phyloP scores from a whole-genome alignment of 2,329 filamentous ascomycete genomes.

The Nothophaeocryptopus gaeumannii region DNA sequence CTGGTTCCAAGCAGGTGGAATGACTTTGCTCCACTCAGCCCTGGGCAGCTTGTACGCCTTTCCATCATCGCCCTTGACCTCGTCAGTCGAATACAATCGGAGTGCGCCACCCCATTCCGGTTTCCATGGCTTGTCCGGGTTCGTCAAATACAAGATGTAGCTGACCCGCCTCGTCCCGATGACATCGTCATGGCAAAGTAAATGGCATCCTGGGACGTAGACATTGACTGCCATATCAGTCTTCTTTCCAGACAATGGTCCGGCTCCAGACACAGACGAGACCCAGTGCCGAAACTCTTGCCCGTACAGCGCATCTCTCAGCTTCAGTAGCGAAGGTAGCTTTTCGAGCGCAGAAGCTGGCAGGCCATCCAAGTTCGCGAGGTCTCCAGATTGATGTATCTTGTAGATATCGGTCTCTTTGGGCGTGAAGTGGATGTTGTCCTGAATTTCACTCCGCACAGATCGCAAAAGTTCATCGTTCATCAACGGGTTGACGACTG shows the following conservation, averaged over 20 bases:
- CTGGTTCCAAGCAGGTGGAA: slow-evolving; percentile 96
- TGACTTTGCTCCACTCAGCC: slow-evolving; percentile 74
- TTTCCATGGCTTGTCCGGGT: slow-evolving; percentile 88
- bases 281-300: slow-evolving; percentile 84
- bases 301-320: slow-evolving; percentile 95
- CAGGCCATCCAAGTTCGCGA: slow-evolving; percentile 93
- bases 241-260: slow-evolving; percentile 84
- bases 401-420: slow-evolving; percentile 99
- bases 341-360: slow-evolving; percentile 81
- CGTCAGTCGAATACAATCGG: slow-evolving; percentile 73
- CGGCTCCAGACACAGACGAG: slow-evolving; percentile 78
- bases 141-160: slow-evolving; percentile 94
- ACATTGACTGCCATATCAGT: slow-evolving; percentile 99
- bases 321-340: slow-evolving; percentile 80
- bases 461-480: slow-evolving; percentile 76
- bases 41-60: slow-evolving; percentile 75
- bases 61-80: slow-evolving; percentile 60
- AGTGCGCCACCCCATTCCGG: slow-evolving; percentile 89
- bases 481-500: slow-evolving; percentile 79
- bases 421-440: slow-evolving; percentile 90
- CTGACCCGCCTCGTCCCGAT: slow-evolving; percentile 95
- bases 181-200: slow-evolving; percentile 96
- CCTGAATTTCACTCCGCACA: slow-evolving; percentile 83
- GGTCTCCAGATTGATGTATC: slow-evolving; percentile 96
- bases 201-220: slow-evolving; percentile 92